These are phyloP conservation scores for Aurantiochytrium sp. DNA, from an alignment of 108 stramenopile species.

Conservation along the genomic window DNA sequence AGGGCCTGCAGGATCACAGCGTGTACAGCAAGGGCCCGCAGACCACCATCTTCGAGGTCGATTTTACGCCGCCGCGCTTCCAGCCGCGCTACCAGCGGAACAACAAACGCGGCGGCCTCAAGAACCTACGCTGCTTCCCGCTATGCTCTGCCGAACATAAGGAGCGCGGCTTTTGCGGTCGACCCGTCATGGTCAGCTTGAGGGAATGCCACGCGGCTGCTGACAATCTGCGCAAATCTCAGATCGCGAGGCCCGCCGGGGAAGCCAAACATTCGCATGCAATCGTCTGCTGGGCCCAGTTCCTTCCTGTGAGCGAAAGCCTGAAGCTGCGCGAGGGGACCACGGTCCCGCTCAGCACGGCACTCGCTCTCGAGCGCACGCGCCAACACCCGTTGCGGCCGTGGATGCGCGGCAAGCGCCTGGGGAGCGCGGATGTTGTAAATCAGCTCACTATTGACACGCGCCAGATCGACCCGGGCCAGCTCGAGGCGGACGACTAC, in stretches of 20 bases:
- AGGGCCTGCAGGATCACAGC: too few relatives aligned
- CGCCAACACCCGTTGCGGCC: background rate
- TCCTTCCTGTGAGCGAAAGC: background rate
- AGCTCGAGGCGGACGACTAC: background rate
- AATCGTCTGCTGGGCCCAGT: conserved; percentile 20
- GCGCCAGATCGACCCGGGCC: background rate
- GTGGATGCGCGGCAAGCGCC: conserved; percentile 1
- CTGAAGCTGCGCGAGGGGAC: background rate
- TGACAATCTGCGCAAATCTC: background rate
- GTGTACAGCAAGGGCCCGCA: too few relatives aligned
- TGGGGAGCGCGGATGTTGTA: background rate
- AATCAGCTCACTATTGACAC: background rate
- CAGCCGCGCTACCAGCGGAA: conserved; percentile 6
- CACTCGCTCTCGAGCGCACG: background rate
- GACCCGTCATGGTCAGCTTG: background rate
- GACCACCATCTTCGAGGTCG: background rate
- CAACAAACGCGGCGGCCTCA: conserved; percentile 21
- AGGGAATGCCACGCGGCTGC: background rate
- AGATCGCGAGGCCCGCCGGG: background rate
- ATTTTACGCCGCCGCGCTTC: background rate
- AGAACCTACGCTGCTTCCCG: conserved; percentile 12
- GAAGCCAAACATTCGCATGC: background rate
- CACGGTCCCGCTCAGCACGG: background rate
- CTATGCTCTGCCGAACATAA: background rate
- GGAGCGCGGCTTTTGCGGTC: conserved; percentile 11